Evolutionary conservation across 371 early-diverging fungal species (phyloP), one percentile per base, ranked within the genome.

Genomic region (Batkoa obscura): DNA sequence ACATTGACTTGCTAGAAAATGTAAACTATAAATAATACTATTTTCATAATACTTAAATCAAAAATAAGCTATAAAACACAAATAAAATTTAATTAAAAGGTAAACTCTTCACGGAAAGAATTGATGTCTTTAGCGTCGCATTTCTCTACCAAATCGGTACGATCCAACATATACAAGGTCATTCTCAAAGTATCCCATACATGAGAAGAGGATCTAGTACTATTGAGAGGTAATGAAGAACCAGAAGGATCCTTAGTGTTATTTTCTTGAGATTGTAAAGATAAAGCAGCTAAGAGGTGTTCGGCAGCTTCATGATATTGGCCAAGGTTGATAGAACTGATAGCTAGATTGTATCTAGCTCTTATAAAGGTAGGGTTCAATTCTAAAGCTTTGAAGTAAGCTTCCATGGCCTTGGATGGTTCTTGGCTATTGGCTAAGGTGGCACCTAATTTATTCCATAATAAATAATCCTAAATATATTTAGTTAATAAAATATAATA

Each of bases 361-460:
- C 98, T 83, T 33, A 95, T 83, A 71, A 81, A 97, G 23, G 80
- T 75, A 0, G 98, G 98, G 50, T 94, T 91, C 57, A 97, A 75
- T 63, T 90, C 81, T 17, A 97, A 72, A 1, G 96, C 98, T 31
- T 79, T 73, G 55, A 80, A 83, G 63, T 97, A 97, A 39, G 94
- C 92, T 17, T 90, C 90, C 10, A 94, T 83, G 8, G 96, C 94
- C 17, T 78, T 71, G 15, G 68, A 55, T 13, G 81, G 76, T 46
- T 83, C 72, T 13, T 77, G 73, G 2, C 84, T 77, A 63, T 95
- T 95, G 35, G 96, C 95, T 39, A 90, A 72, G 0, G 95, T 97
- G 0, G 98, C 98, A 15, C 95, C 98, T 36, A 94, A 75, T 61
- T 84, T 87, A 74, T 94, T 94, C 92, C 93, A 97, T 46, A 94